Evolutionary conservation across 108 stramenopile genomes (phyloP).

Genomic region (Bacterosira constricta): DNA sequence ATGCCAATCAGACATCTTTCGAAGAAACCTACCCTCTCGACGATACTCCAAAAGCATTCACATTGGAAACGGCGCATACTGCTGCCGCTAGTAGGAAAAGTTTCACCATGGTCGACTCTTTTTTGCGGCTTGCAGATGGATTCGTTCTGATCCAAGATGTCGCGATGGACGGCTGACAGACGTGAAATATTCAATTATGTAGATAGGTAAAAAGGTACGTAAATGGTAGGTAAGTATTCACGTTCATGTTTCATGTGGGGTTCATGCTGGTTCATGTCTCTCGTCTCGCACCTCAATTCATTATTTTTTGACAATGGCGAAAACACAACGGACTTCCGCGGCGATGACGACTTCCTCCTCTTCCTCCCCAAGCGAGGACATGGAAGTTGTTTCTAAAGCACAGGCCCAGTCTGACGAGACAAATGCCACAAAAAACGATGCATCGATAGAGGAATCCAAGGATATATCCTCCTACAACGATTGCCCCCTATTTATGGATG

Average conservation of each 20-base stretch:
- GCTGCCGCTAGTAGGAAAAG: constrained; percentile 7
- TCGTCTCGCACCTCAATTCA: no score
- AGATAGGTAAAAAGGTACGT: no score
- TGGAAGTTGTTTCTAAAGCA: constrained; percentile 3
- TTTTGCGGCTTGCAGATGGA: background rate
- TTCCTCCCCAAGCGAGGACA: background rate
- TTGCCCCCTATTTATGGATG: constrained; percentile 80
- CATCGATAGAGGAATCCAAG: background rate
- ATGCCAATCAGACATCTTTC: background rate
- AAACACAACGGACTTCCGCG: background rate
- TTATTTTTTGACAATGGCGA: no score
- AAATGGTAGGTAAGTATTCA: no score
- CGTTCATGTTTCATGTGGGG: no score
- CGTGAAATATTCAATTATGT: no score
- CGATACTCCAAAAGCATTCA: constrained; percentile 4
- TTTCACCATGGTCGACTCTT: constrained; percentile 8
- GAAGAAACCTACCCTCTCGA: constrained; percentile 4
- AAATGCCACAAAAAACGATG: background rate
- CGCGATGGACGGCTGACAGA: background rate
- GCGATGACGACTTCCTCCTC: background rate
- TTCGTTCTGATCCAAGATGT: background rate
- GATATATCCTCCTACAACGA: background rate
- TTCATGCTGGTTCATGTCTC: no score
- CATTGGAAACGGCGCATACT: constrained; percentile 12
- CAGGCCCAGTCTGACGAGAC: background rate